These are phyloP conservation scores for Paracamarosporium sp. DNA, from an alignment of 2,329 filamentous ascomycete species.

Conservation along the genomic window DNA sequence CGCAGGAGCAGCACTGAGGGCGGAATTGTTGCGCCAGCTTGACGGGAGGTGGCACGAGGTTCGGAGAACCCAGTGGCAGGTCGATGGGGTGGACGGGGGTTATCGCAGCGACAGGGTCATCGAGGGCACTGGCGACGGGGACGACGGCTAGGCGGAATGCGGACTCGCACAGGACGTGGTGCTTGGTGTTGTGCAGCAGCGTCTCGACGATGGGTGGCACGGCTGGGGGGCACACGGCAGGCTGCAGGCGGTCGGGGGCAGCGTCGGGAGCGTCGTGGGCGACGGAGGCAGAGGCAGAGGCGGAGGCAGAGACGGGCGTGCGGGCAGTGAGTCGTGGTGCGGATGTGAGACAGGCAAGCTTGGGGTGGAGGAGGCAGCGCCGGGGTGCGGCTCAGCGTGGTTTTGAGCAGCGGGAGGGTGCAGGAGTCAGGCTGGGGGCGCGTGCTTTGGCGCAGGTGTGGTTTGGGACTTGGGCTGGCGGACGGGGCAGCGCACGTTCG, in stretches of 20 bases:
- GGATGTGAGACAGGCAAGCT: conserved; percentile 26
- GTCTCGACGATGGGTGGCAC: conserved; percentile 45
- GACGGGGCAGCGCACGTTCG: conserved; percentile 8
- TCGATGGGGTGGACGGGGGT: conserved; percentile 25
- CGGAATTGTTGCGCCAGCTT: conserved; percentile 47
- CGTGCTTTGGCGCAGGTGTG: conserved; percentile 3
- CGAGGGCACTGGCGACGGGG: conserved; percentile 26
- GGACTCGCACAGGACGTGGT: conserved; percentile 15
- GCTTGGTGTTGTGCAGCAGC: conserved; percentile 32
- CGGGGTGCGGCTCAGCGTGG: conserved; percentile 44
- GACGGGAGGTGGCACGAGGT: conserved; percentile 41
- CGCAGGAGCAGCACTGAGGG: conserved; percentile 41
- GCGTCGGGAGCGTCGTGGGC: conserved; percentile 10
- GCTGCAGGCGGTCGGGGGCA: conserved; percentile 11
- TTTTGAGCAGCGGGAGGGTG: conserved; percentile 40
- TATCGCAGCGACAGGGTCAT: conserved; percentile 35
- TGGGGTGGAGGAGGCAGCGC: conserved; percentile 23
- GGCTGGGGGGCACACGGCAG: conserved; percentile 17
- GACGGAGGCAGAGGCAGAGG: conserved; percentile 12
- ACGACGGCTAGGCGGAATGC: conserved; percentile 11
- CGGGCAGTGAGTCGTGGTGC: conserved; percentile 10
- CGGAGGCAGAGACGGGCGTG: conserved; percentile 12
- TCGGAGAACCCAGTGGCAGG: conserved; percentile 41
- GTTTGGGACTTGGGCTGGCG: conserved; percentile 5
- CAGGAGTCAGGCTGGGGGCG: conserved; percentile 1